These are phyloP conservation scores for Prunus kanzakura DNA, from an alignment of 306 rosid species.

Conservation along the genomic window DNA sequence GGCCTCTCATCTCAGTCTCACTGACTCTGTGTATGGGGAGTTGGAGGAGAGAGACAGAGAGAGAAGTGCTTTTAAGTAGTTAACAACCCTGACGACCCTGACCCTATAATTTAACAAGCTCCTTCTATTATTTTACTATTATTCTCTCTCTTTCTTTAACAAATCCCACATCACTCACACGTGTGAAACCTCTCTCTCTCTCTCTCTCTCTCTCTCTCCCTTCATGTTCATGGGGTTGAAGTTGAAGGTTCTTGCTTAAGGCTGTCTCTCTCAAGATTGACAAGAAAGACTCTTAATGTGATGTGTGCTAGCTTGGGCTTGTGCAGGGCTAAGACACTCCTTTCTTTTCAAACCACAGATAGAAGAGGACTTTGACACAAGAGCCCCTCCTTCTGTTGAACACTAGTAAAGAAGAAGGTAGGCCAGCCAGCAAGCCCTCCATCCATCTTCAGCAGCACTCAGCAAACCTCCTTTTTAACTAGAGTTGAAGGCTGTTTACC, in stretches of 20 bases:
- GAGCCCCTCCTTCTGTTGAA: constrained; percentile 11
- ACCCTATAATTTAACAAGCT: constrained; percentile 35
- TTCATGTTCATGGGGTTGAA: constrained; percentile 28
- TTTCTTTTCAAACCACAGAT: constrained; percentile 44
- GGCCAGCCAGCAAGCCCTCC: background rate
- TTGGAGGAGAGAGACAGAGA: constrained; percentile 1
- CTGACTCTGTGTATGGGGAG: constrained; percentile 16
- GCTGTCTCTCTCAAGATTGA: constrained; percentile 63
- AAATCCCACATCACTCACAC: constrained; percentile 50
- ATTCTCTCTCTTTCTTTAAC: constrained; percentile 9
- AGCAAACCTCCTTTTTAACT: background rate
- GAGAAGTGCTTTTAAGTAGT: constrained; percentile 38
- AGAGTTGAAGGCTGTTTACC: constrained; percentile 9
- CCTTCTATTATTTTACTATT: background rate
- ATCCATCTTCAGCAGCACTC: background rate
- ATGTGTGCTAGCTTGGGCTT: constrained; percentile 41
- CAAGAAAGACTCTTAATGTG: constrained; percentile 61
- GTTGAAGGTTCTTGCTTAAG: constrained; percentile 35
- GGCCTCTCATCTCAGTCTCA: constrained; percentile 7
- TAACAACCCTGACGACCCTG: constrained; percentile 48
- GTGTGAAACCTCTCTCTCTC: constrained; percentile 40
- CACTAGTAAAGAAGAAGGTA: constrained; percentile 15
- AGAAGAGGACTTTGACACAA: constrained; percentile 20
- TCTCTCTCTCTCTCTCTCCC: background rate
- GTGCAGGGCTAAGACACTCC: constrained; percentile 48